phyloP scores from a whole-genome alignment of 176 grass and related monocot species.

The Pharus latifolius region DNA sequence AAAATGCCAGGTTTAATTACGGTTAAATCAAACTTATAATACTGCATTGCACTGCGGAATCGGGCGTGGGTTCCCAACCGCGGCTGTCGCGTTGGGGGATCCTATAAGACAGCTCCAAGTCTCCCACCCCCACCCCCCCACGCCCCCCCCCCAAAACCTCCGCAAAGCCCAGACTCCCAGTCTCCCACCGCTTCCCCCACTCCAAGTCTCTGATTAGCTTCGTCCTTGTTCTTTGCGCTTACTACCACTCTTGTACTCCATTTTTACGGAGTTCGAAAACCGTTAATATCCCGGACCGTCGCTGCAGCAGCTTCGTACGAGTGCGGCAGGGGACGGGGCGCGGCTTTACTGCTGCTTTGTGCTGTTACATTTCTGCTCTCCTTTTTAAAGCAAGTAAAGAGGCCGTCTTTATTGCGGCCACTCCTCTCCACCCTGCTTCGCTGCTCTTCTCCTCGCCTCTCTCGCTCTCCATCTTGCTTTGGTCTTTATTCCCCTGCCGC shows the following conservation, averaged over 20 bases:
- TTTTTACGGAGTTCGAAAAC: conserved; percentile 37
- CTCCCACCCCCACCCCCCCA: not conserved
- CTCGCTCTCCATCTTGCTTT: not conserved
- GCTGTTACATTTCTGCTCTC: conserved; percentile 14
- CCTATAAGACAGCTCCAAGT: conserved; percentile 23
- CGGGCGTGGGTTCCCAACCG: conserved; percentile 37
- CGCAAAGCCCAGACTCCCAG: conserved; percentile 36
- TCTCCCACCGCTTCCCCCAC: not conserved
- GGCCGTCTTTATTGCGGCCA: conserved; percentile 28
- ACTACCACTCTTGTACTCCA: too few relatives aligned
- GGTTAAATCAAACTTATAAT: not conserved
- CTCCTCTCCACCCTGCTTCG: not conserved
- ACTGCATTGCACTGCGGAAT: conserved; percentile 11
- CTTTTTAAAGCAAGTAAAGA: conserved; percentile 20
- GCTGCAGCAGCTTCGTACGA: not conserved
- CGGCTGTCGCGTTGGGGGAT: conserved; percentile 30
- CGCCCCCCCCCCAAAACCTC: conserved; percentile 23
- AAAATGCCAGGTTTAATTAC: conserved; percentile 20
- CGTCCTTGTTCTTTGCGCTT: conserved; percentile 21
- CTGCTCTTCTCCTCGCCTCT: not conserved
- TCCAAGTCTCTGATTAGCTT: too few relatives aligned
- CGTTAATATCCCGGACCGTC: conserved; percentile 15
- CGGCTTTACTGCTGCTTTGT: conserved; percentile 24
- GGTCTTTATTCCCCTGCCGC: conserved; percentile 40
- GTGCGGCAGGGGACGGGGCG: conserved; percentile 2